phyloP scores from a whole-genome alignment of 139 green algal genomes.

The Coccomyxa sp. region DNA sequence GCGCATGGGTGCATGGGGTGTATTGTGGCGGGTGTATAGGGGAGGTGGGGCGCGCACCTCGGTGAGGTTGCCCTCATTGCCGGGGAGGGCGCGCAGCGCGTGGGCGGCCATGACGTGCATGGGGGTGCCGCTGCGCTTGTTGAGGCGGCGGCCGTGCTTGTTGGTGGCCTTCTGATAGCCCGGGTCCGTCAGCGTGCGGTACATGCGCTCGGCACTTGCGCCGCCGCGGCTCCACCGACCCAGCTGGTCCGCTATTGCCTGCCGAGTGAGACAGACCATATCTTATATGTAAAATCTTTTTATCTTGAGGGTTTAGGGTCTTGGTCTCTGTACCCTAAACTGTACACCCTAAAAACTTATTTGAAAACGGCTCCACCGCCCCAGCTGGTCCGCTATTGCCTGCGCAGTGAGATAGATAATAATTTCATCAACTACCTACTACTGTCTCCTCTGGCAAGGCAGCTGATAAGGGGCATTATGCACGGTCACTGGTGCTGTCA shows the following conservation, averaged over 20 bases:
- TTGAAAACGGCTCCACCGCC: slow-evolving; percentile 2
- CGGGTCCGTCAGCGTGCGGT: slow-evolving; percentile 20
- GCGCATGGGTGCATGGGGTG: slow-evolving; percentile 26
- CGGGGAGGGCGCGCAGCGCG: slow-evolving; percentile 19
- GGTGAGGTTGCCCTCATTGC: slow-evolving; percentile 22
- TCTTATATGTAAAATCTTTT: too few relatives aligned
- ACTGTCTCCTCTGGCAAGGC: too few relatives aligned
- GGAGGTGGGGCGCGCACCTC: neutral
- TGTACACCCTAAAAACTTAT: too few relatives aligned
- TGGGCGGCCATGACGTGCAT: slow-evolving; percentile 35
- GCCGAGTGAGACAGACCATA: too few relatives aligned
- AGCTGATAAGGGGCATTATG: too few relatives aligned
- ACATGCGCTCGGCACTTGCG: slow-evolving; percentile 20
- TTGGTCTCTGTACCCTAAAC: too few relatives aligned
- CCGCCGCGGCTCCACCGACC: slow-evolving; percentile 7
- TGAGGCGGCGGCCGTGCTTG: slow-evolving; percentile 26
- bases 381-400: slow-evolving; percentile 10
- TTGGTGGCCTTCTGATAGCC: slow-evolving; percentile 23
- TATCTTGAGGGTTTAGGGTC: too few relatives aligned
- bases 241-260: slow-evolving; percentile 12
- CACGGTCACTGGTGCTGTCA: too few relatives aligned
- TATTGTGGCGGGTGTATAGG: slow-evolving; percentile 5
- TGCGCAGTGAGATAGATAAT: too few relatives aligned
- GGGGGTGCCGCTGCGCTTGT: slow-evolving; percentile 21
- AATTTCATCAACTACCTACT: too few relatives aligned